phyloP scores from a whole-genome alignment of 1,284 basidiomycete species.

The Porodaedalea pini region DNA sequence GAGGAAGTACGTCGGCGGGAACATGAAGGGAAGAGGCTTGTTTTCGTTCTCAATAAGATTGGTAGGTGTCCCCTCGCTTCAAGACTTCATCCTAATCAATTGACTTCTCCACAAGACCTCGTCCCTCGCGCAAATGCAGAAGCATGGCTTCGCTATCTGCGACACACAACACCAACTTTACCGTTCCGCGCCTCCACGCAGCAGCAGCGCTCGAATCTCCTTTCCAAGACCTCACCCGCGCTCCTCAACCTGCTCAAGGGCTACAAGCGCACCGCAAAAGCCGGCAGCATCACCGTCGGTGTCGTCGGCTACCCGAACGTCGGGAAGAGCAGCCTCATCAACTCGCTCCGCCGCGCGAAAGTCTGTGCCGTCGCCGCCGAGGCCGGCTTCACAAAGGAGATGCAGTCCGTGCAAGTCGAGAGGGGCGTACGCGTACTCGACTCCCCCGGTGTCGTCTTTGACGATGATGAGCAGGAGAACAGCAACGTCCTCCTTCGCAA shows the following conservation, averaged over 20 bases:
- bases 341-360: conserved; percentile 87
- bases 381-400: conserved; percentile 90
- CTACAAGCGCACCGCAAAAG: conserved; percentile 63
- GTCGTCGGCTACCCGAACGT: conserved; percentile 98
- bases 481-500: conserved; percentile 82
- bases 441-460: conserved; percentile 94
- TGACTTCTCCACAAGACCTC: conserved; percentile 56
- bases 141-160: conserved; percentile 85
- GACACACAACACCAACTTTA: conserved; percentile 89
- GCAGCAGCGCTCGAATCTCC: conserved; percentile 76
- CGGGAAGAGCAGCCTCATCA: conserved; percentile 94
- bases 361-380: conserved; percentile 93
- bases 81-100: conserved; percentile 1
- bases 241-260: conserved; percentile 89
- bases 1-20: conserved; percentile 85
- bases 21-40: conserved; percentile 80
- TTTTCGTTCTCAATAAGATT: conserved; percentile 92
- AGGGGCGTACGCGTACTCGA: conserved; percentile 91
- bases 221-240: conserved; percentile 72
- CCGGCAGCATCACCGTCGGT: conserved; percentile 79
- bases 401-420: conserved; percentile 93
- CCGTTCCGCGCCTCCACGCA: conserved; percentile 90
- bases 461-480: conserved; percentile 62
- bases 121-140: conserved; percentile 88
- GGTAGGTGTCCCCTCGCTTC: conserved; percentile 47